Conservation (phyloP, 768 basidiomycete species). For the Psilocybe subaeruginosa region DNA sequence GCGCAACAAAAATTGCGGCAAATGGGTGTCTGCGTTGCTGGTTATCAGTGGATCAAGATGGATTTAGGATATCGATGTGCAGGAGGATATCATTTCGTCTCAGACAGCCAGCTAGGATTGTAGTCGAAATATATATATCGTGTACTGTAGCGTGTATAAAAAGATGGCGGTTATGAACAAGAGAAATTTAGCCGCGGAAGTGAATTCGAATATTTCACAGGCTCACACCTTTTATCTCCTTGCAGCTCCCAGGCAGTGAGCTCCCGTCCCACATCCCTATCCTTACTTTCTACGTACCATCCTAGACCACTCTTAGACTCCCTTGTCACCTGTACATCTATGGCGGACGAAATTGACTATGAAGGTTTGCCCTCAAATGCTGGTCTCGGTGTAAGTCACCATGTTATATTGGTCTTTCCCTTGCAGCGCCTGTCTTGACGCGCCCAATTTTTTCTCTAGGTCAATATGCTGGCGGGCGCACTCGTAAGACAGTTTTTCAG, state of each 20-base stretch:
- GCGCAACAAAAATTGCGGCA: constrained; percentile 41
- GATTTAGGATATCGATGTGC: constrained; percentile 37
- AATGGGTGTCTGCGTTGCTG: constrained; percentile 50
- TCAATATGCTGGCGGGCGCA: constrained; percentile 97
- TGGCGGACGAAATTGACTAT: constrained; percentile 52
- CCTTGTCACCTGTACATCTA: constrained; percentile 16
- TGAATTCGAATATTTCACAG: constrained; percentile 1
- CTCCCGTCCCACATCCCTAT: background rate
- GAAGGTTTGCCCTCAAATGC: constrained; percentile 69
- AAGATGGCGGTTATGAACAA: background rate
- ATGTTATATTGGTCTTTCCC: constrained; percentile 6
- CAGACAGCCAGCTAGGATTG: constrained; percentile 20
- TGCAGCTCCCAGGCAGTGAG: constrained; percentile 1
- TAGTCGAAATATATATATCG: background rate
- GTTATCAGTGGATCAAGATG: constrained; percentile 43
- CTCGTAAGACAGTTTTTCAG: constrained; percentile 60
- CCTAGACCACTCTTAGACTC: constrained; percentile 1
- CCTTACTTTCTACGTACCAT: background rate
- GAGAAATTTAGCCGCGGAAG: background rate
- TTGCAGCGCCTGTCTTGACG: constrained; percentile 8
- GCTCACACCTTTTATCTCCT: constrained; percentile 3
- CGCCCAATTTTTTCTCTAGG: constrained; percentile 43
- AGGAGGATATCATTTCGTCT: constrained; percentile 28
- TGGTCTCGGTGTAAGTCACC: constrained; percentile 67
- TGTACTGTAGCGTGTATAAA: background rate